Evolutionary conservation across 116 monocot species (phyloP).

Genomic region (Dioscorea cayenensis): DNA sequence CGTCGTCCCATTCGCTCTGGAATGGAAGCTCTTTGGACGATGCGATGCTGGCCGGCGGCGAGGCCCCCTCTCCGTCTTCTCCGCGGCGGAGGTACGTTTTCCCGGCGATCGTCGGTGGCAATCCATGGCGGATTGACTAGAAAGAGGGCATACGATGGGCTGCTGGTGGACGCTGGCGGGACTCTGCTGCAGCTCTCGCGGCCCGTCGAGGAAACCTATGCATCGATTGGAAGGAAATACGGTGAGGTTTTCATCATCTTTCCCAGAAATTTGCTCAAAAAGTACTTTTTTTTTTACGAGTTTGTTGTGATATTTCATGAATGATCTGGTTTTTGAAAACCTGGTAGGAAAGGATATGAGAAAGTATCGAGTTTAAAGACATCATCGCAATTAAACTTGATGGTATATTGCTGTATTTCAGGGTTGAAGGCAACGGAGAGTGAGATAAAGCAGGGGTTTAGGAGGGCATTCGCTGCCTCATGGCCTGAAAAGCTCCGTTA

Average conservation of each 20-base stretch:
- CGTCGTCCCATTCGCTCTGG: neutral
- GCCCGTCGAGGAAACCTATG: conserved; percentile 82
- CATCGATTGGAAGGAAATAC: conserved; percentile 70
- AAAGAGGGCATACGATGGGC: conserved; percentile 56
- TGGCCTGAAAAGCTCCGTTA: conserved; percentile 89
- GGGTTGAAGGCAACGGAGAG: conserved; percentile 47
- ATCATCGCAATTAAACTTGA: neutral
- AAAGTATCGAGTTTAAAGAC: neutral
- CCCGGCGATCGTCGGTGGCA: neutral
- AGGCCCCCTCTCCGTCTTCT: conserved; percentile 10
- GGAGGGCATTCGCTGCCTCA: conserved; percentile 67
- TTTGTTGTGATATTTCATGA: neutral
- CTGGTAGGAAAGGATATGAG: neutral
- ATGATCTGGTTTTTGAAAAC: neutral
- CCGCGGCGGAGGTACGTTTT: neutral
- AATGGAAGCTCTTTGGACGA: conserved; percentile 16
- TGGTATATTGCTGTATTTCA: conserved; percentile 3
- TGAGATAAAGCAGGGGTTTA: conserved; percentile 88
- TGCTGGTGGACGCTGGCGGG: conserved; percentile 92
- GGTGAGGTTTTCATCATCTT: conserved; percentile 20
- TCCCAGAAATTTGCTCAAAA: neutral
- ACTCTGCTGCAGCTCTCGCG: conserved; percentile 73
- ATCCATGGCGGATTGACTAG: conserved; percentile 1
- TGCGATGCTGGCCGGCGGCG: conserved; percentile 13
- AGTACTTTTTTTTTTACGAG: neutral